Base-by-base conservation (phyloP, 331 rosid genomes). In the Stylosanthes scabra region DNA sequence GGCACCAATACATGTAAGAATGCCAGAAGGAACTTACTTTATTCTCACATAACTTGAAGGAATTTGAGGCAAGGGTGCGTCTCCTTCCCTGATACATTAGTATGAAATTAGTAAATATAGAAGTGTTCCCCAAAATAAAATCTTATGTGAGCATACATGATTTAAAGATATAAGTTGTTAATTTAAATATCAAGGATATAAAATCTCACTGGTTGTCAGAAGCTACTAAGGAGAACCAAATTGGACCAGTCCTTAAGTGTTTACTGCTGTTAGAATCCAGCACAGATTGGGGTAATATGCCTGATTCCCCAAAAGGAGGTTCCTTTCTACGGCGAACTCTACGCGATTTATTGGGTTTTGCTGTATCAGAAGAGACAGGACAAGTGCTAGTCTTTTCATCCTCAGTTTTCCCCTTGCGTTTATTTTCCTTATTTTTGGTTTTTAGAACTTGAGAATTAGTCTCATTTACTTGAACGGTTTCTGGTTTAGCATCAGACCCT, bases 181-280 rank as follows among this genome's bases (percentile, higher is more conserved):
- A 76, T 72, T 64, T 49, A 59, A 65, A 47, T 49, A 70, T 72
- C 56, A 54, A 74, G 67, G 74, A 61, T 81, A 49, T 25, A 70
- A 16, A 58, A 62, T 79, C 98, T 91, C 80, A 94, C 99, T 87
- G 97, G 55, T 87, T 90, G 77, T 90, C 96, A 66, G 97, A 85
- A 65, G 99, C 97, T 51, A 94, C 79, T 56, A 94, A 89, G 63
- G 93, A 94, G 76, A 94, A 85, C 99, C 99, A 94, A 75, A 94
- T 82, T 55, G 97, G 96, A 68, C 88, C 84, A 49, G 66, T 55
- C 86, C 84, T 85, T 64, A 80, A 85, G 66, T 59, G 72, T 69
- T 74, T 83, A 58, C 73, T 86, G 81, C 82, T 45, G 63, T 83
- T 63, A 44, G 87, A 80, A 54, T 88, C 90, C 63, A 90, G 69